Conservation (phyloP, 108 stramenopile species). For the Skeletonema potamos region DNA sequence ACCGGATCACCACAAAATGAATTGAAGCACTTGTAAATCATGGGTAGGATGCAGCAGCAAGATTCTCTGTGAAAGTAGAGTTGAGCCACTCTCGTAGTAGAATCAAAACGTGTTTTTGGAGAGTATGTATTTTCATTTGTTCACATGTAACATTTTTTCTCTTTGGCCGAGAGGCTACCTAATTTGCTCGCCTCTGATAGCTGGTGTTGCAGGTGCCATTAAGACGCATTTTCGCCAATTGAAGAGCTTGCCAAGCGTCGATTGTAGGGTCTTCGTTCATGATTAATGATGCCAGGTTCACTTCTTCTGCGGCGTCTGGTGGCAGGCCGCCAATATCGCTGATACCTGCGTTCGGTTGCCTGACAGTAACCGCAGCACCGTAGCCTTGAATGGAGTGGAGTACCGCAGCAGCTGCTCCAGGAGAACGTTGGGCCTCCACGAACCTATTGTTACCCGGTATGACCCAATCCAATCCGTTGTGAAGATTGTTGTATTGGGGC, state of each 20-base stretch:
- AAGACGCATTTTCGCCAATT: neutral
- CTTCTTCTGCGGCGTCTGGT: neutral
- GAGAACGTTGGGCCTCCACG: neutral
- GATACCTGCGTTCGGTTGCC: neutral
- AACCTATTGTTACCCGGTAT: neutral
- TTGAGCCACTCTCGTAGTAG: no score
- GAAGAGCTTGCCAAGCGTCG: neutral
- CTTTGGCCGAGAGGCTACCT: no score
- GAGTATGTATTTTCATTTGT: no score
- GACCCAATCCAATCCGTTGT: neutral
- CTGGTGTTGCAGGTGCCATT: no score
- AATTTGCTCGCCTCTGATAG: no score
- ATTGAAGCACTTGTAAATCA: no score
- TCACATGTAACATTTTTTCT: no score
- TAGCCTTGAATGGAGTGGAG: neutral
- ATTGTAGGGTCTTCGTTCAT: neutral
- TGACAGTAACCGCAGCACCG: neutral
- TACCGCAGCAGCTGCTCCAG: neutral
- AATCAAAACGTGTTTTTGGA: no score
- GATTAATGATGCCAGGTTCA: neutral
- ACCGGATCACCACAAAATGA: no score
- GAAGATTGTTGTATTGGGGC: no score
- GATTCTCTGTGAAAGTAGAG: no score
- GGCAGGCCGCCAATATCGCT: neutral
- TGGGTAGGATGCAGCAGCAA: no score